Evolutionary conservation across 768 basidiomycete genomes (phyloP).

Genomic region (Mycena albidolilacea): DNA sequence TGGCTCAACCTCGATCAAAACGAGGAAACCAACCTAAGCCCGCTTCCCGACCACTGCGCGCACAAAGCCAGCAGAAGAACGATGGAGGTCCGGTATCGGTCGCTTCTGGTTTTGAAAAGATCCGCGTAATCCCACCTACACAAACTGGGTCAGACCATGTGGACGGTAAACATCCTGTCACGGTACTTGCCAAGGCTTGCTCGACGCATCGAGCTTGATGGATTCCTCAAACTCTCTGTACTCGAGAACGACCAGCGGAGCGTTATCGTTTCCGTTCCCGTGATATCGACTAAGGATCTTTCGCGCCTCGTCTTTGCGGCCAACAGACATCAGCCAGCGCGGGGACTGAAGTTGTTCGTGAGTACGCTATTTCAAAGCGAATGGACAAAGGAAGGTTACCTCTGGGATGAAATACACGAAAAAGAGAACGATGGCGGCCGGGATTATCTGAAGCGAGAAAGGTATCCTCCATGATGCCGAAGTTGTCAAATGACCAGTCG

Average conservation of each 20-base stretch:
- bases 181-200: conserved; percentile 66
- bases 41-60: conserved; percentile 71
- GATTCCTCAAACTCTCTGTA: conserved; percentile 67
- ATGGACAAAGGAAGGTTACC: conserved; percentile 37
- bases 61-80: conserved; percentile 70
- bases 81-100: conserved; percentile 62
- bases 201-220: conserved; percentile 64
- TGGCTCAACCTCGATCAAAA: neutral
- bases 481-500: conserved; percentile 18
- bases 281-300: conserved; percentile 67
- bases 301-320: conserved; percentile 63
- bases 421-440: conserved; percentile 30
- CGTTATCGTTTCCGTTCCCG: conserved; percentile 64
- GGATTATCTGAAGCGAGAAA: conserved; percentile 34
- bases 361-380: neutral
- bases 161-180: neutral
- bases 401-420: conserved; percentile 56
- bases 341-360: conserved; percentile 57
- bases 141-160: neutral
- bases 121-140: conserved; percentile 66
- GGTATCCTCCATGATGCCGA: conserved; percentile 37
- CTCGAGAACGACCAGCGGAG: conserved; percentile 66
- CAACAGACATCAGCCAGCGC: conserved; percentile 67
- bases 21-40: conserved; percentile 56
- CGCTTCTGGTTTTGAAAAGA: conserved; percentile 62